Base-by-base conservation (phyloP, 495 filamentous ascomycete species). In the Talaromyces ruber region DNA sequence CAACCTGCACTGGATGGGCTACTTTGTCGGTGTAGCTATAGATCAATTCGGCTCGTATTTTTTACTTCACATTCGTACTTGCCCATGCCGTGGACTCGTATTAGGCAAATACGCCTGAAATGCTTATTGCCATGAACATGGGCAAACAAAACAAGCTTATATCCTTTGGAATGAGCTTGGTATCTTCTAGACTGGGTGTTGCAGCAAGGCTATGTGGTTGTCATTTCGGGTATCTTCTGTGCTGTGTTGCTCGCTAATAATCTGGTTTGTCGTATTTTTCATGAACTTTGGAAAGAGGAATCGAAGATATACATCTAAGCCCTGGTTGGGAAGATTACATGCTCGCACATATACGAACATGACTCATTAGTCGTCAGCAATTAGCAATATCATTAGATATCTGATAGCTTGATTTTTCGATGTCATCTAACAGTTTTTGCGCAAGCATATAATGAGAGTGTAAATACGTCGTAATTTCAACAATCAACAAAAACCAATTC, bases 71-170 rank as follows among this genome's bases (percentile, higher is more conserved):
- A 5, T 83, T 85, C 61, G 82, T 81, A n/a, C 72, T 86, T 11
- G 83, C 82, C 4, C 85, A 86, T 54, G 80, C 81, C 1, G 79
- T 86, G 12, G 83, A 86, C 67, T 79, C 74, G 12, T 85, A 86
- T 65, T 75, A 77, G n/a, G 73, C 79, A 2, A 85, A 84, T 58
- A 79, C 79, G 9, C 77, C 73, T 0, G 84, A 88, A 66, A 86
- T 88, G 85, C 71, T 88, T 29, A 88, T 88, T 64, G 83, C 82
- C 3, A 86, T 88, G 83, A 86, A 86, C 63, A 65, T 88, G 25
- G 85, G 85, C n/a, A 88, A 88, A 62, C 83, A 86, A 68, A 79
- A n/a, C n/a, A n/a, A n/a, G n/a, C n/a, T 81, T 4, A 84, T 88
- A 53, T 79, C 74, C 57, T 86, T 88, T 64, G 85, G 82, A 2